phyloP scores from a whole-genome alignment of 208 protist genomes.

The Phytomonas sp. region DNA sequence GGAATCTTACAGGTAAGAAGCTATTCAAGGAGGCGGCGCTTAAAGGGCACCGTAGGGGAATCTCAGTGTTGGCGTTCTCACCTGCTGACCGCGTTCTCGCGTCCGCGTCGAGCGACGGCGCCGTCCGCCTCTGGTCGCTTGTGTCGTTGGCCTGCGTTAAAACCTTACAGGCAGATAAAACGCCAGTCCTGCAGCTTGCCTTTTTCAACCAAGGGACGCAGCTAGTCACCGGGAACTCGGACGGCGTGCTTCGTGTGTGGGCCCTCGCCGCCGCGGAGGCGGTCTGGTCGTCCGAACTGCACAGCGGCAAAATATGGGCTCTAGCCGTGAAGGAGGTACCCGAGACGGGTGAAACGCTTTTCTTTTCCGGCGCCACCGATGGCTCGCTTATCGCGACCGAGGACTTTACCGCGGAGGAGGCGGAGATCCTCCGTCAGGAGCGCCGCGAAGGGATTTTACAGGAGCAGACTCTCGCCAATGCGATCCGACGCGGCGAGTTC shows the following conservation, averaged over 20 bases:
- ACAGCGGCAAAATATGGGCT: slow-evolving; percentile 84
- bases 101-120: slow-evolving; percentile 78
- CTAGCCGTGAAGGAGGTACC: slow-evolving; percentile 43
- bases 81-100: slow-evolving; percentile 79
- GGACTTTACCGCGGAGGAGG: slow-evolving; percentile 89
- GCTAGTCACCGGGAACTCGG: slow-evolving; percentile 74
- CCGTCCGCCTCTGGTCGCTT: slow-evolving; percentile 84
- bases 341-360: slow-evolving; percentile 27
- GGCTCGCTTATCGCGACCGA: slow-evolving; percentile 78
- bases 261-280: slow-evolving; percentile 65
- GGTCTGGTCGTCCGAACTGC: slow-evolving; percentile 70
- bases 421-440: slow-evolving; percentile 44
- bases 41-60: slow-evolving; percentile 76
- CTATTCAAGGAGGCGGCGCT: slow-evolving; percentile 64
- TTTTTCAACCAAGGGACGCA: slow-evolving; percentile 88
- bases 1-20: slow-evolving; percentile 73
- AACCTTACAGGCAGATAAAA: slow-evolving; percentile 72
- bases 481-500: slow-evolving; percentile 69
- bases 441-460: slow-evolving; percentile 60
- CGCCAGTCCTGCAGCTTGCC: slow-evolving; percentile 65
- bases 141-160: slow-evolving; percentile 76
- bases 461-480: slow-evolving; percentile 83
- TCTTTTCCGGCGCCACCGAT: slow-evolving; percentile 80
- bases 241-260: slow-evolving; percentile 90
- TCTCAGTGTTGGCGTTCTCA: slow-evolving; percentile 76